Conservation (phyloP, 164 flowering plant genomes). For the Vitis labrusca region DNA sequence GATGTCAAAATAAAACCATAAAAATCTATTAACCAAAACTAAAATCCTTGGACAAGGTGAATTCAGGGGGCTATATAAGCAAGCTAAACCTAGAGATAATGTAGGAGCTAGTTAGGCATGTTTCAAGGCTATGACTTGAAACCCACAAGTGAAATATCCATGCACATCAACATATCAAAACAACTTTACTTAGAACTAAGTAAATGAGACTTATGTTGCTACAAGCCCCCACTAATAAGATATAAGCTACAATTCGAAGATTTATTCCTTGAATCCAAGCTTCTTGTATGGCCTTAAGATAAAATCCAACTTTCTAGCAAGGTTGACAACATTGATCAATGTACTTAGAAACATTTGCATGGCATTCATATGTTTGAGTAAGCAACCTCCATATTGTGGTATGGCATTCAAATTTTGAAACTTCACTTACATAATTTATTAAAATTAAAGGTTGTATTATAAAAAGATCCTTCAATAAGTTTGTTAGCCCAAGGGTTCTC, state of each 20-base stretch:
- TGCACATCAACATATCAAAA: neutral
- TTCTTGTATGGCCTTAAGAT: slow-evolving; percentile 66
- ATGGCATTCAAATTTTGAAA: no score
- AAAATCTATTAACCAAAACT: neutral
- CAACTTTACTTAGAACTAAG: neutral
- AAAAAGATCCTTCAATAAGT: no score
- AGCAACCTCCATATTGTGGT: no score
- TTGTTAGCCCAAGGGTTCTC: no score
- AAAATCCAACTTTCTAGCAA: slow-evolving; percentile 76
- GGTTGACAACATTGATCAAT: slow-evolving; percentile 67
- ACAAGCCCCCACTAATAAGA: slow-evolving; percentile 98
- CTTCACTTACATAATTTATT: neutral
- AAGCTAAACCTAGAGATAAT: neutral
- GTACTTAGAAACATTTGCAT: slow-evolving; percentile 91
- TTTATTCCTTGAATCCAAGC: slow-evolving; percentile 51
- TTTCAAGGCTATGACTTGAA: no score
- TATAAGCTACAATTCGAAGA: slow-evolving; percentile 69
- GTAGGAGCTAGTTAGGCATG: no score
- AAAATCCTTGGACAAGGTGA: neutral
- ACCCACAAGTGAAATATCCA: neutral
- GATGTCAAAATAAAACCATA: neutral
- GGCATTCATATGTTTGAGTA: neutral
- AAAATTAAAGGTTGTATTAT: no score
- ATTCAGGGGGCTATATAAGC: no score
- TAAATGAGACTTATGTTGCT: slow-evolving; percentile 62